Base-by-base conservation (phyloP, 2,329 filamentous ascomycete species). In the Alternaria postmessia region DNA sequence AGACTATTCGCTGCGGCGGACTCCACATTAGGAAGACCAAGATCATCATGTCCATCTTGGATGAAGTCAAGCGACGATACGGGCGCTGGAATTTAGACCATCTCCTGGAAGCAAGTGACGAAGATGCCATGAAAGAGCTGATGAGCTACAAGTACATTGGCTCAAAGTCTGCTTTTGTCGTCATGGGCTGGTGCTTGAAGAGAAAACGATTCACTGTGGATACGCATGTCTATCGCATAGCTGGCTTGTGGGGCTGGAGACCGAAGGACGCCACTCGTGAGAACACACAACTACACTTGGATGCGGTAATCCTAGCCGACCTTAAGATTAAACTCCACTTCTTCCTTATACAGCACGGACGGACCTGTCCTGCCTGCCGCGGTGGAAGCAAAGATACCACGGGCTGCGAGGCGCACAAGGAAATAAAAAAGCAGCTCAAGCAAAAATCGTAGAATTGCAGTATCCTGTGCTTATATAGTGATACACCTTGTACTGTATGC, bases 61-160 rank as follows among this genome's bases (percentile, higher is more conserved):
- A 52, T 12, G 59, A 61, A 20, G 59, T 61, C 6, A 51, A 61
- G 18, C 44, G 39, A 9, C 59, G 54, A n/a, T 54, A 61, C 26
- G 43, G 54, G 2, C 46, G 30, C 14, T 61, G 54, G 59, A 44
- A 58, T 5, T 30, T 58, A 1, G 54, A 61, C 9, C 53, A 57
- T 22, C 28, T 61, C 1, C 39, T 61, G 2, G 30, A 57, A 12
- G 39, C 51, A 3, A 57, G 36, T 6, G 26, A 61, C n/a, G 54
- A 61, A n/a, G 48, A 61, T 22, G 59, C 59, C 6, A 54, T 58
- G 47, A 57, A 61, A 16, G 54, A 61, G 54, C 48, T 61, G 7
- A 24, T 61, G 41, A 55, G 49, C 7, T 61, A 61, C 32, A 55
- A 61, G 28, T 49, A 54, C 48, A 38, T 61, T n/a, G 59, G 54